A percentile compares a stretch with the other conserved stretches of the same genome.
These are phyloP conservation scores for Carex scoparia DNA, from an alignment of 176 grass and related monocot species.

Conservation along the genomic window DNA sequence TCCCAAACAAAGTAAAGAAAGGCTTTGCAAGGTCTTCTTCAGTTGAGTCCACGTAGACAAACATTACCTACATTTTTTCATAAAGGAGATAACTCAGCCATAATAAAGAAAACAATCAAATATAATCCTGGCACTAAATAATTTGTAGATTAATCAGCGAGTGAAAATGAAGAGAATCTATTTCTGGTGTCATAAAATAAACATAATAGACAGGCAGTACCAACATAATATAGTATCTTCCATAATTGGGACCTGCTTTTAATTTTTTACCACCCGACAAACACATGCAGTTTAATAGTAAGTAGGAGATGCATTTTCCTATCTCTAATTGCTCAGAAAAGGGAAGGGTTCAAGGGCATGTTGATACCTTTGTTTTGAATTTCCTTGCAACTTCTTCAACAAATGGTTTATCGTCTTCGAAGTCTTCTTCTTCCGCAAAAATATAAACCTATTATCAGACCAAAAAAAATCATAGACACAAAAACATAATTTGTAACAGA, in stretches of 20 bases:
- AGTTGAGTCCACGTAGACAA: constrained; percentile 80
- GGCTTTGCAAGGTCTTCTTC: constrained; percentile 97
- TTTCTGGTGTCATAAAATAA: not conserved
- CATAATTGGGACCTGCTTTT: not conserved
- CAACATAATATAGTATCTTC: not conserved
- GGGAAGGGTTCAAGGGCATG: not conserved
- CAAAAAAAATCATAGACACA: not conserved
- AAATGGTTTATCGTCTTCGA: constrained; percentile 54
- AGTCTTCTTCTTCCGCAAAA: constrained; percentile 74
- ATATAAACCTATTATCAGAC: constrained; percentile 53
- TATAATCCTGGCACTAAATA: constrained; percentile 2
- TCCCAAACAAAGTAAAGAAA: constrained; percentile 76
- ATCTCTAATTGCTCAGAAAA: not conserved
- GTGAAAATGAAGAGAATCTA: not conserved
- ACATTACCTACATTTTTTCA: constrained; percentile 65
- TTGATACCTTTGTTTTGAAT: constrained; percentile 83
- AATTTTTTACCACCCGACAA: not conserved
- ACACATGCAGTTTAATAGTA: not conserved
- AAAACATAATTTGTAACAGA: constrained; percentile 2
- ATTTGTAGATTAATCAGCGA: not conserved
- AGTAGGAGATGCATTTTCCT: not conserved
- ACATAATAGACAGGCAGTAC: not conserved
- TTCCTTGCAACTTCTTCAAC: constrained; percentile 60
- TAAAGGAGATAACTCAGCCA: not conserved
- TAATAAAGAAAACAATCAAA: constrained; percentile 6